These are phyloP conservation scores for Mucor indicus DNA, from an alignment of 371 early-diverging fungal species.

Conservation along the genomic window DNA sequence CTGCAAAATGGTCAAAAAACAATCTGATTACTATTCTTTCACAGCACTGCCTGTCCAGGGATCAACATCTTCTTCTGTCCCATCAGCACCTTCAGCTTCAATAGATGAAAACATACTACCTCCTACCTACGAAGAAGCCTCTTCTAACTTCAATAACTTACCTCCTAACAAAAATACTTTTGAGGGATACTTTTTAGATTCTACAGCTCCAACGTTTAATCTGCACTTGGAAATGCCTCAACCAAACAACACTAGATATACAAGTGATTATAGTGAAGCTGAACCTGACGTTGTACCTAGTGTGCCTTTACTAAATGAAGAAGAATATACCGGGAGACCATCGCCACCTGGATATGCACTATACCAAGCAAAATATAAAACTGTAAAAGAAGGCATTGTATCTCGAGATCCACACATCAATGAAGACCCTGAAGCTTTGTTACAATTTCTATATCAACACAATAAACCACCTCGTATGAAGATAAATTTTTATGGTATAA, in stretches of 20 bases:
- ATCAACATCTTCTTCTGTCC: conserved; percentile 3
- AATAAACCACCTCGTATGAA: conserved; percentile 35
- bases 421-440: conserved; percentile 41
- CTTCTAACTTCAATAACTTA: conserved; percentile 1
- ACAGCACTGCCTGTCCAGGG: conserved; percentile 16
- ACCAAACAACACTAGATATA: not conserved
- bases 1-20: conserved; percentile 26
- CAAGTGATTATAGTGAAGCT: conserved; percentile 5
- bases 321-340: conserved; percentile 29
- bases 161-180: conserved; percentile 11
- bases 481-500: conserved; percentile 37
- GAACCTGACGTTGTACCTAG: not conserved
- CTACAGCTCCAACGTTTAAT: conserved; percentile 4
- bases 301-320: not conserved
- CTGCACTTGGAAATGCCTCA: not conserved
- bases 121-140: conserved; percentile 31
- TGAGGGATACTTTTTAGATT: conserved; percentile 15
- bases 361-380: conserved; percentile 28
- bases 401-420: conserved; percentile 44
- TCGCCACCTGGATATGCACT: conserved; percentile 41
- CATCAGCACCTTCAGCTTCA: conserved; percentile 14
- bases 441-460: conserved; percentile 39
- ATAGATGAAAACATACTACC: conserved; percentile 7
- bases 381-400: conserved; percentile 17
- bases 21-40: conserved; percentile 25